Conservation (phyloP, 352 stramenopile species). For the Phytophthora citricola region DNA sequence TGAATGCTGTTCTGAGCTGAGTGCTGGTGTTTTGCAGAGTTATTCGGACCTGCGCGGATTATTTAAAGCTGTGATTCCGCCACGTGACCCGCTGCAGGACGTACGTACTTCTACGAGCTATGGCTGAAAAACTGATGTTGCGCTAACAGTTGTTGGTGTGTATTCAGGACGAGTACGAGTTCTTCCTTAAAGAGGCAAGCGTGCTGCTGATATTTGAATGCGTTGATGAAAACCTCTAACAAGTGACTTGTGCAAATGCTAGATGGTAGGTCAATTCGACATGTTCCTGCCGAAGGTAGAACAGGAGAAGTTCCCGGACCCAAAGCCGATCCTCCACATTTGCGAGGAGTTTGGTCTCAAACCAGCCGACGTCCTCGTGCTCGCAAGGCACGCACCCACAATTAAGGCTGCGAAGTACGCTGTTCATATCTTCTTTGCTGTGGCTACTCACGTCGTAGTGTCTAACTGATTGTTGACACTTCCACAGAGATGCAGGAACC, state of each 20-base stretch:
- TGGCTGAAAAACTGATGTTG: neutral
- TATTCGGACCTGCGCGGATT: slow-evolving; percentile 68
- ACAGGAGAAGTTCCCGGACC: slow-evolving; percentile 53
- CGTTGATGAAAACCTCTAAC: slow-evolving; percentile 1
- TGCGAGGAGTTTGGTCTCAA: slow-evolving; percentile 62
- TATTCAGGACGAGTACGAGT: slow-evolving; percentile 64
- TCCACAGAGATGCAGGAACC: slow-evolving; percentile 50
- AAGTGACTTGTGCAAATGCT: neutral
- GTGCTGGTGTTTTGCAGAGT: slow-evolving; percentile 39
- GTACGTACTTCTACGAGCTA: slow-evolving; percentile 33
- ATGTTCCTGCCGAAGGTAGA: slow-evolving; percentile 55
- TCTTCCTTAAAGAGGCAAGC: slow-evolving; percentile 72
- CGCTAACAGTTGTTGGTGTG: neutral
- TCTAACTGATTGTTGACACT: neutral
- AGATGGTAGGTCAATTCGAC: slow-evolving; percentile 81
- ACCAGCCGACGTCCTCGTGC: slow-evolving; percentile 60
- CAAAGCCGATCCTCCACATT: slow-evolving; percentile 51
- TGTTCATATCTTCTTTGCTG: neutral
- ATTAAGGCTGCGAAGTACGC: slow-evolving; percentile 73
- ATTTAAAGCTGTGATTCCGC: slow-evolving; percentile 68
- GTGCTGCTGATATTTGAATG: neutral
- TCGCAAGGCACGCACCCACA: slow-evolving; percentile 58
- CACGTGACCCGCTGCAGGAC: slow-evolving; percentile 51
- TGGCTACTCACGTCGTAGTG: neutral
- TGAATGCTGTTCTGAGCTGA: neutral